phyloP scores from a whole-genome alignment of 805 yeast species.

The Kazachstania taianensis region DNA sequence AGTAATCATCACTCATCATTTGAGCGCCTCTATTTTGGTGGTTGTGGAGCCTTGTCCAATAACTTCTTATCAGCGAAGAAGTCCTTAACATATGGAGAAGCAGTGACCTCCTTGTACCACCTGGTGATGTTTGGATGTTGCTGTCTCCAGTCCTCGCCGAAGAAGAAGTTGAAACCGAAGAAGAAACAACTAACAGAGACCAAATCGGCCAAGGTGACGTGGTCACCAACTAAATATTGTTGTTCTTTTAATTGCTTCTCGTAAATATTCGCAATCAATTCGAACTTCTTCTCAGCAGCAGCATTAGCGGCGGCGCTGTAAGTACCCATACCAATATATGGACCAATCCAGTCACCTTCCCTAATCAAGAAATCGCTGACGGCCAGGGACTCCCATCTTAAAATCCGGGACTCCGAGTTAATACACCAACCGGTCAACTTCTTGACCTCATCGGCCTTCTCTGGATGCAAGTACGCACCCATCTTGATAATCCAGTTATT shows the following conservation, averaged over 20 bases:
- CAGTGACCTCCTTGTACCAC: slow-evolving; percentile 8
- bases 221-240: slow-evolving; percentile 66
- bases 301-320: slow-evolving; percentile 63
- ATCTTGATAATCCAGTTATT: slow-evolving; percentile 37
- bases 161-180: slow-evolving; percentile 36
- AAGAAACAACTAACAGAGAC: slow-evolving; percentile 11
- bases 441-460: slow-evolving; percentile 23
- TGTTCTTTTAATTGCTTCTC: slow-evolving; percentile 48
- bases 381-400: slow-evolving; percentile 68
- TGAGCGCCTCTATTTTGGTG: slow-evolving; percentile 1
- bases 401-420: slow-evolving; percentile 31
- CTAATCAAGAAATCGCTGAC: slow-evolving; percentile 53
- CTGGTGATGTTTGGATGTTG: slow-evolving; percentile 43
- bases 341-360: slow-evolving; percentile 38
- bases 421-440: slow-evolving; percentile 42
- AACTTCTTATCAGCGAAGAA: slow-evolving; percentile 3
- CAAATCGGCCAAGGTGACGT: slow-evolving; percentile 32
- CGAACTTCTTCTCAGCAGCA: slow-evolving; percentile 31
- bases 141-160: slow-evolving; percentile 55
- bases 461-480: slow-evolving; percentile 15
- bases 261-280: slow-evolving; percentile 32
- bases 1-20: neutral
- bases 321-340: slow-evolving; percentile 52
- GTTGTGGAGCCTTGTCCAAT: neutral
- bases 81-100: slow-evolving; percentile 7